Base-by-base conservation (phyloP, 1,139 yeast species). In the Suhomyces bokatorum region DNA sequence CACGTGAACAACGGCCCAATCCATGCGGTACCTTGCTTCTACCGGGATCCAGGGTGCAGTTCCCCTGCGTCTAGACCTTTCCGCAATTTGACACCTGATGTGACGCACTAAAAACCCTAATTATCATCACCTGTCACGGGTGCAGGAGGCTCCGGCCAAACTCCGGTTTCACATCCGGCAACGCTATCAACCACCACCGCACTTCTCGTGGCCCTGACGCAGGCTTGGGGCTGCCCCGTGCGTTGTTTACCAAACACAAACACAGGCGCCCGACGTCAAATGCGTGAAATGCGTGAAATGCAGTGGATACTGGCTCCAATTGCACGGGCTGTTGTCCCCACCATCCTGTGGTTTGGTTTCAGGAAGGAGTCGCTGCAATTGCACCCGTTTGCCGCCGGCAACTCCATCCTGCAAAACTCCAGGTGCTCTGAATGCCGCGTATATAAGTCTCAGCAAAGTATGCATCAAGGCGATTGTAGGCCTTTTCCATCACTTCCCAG, bases 171-270 rank as follows among this genome's bases (percentile, higher is more conserved):
- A 20, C 24, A 20, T 5, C 8, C 24, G 6, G 9, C 24, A 20
- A 6, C 24, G 24, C 24, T 20, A 20, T 5, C 24, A 20, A 20
- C 24, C 24, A 20, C 24, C 24, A 6, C 24, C 6, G 29, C n/a
- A 10, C n/a, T 8, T 26, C n/a, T 10, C 29, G 12, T 12, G 29
- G n/a, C 6, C 14, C 3, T 26, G 37, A 24, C 5, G 24, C 37
- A 26, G 26, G 26, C 6, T 12, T 26, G n/a, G 20, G 37, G 37
- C 6, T 13, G 30, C 13, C 16, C 14, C 14, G 7, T 10, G 38
- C 38, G 12, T 28, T 27, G 28, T 35, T 35, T 35, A 35, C 32
- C 26, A 35, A 35, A 35, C 32, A 30, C 16, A 30, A 13, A 13
- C 29, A 20, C 9, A 20, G 6, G n/a, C 29, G 29, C 29, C 10